These are phyloP conservation scores for Pachyrhizus erosus DNA, from an alignment of 306 rosid species.

Conservation along the genomic window DNA sequence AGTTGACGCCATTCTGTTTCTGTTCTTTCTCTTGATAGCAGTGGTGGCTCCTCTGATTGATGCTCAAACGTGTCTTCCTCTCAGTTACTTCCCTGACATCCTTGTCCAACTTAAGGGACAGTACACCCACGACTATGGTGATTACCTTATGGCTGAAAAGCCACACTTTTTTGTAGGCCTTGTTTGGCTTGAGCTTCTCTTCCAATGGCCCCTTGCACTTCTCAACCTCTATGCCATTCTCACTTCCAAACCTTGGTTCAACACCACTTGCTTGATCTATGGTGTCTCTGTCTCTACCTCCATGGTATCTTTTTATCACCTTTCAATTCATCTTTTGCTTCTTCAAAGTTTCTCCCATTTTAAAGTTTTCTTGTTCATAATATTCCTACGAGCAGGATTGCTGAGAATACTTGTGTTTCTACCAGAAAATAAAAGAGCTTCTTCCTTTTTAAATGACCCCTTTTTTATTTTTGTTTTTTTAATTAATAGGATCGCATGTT, in stretches of 20 bases:
- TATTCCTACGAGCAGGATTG: neutral
- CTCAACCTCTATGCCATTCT: conserved; percentile 64
- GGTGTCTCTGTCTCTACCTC: conserved; percentile 67
- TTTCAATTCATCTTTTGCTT: neutral
- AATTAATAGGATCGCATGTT: neutral
- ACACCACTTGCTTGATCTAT: conserved; percentile 78
- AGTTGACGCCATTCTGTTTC: conserved; percentile 60
- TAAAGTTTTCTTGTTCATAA: neutral
- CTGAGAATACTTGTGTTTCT: too few relatives aligned
- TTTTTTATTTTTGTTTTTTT: neutral
- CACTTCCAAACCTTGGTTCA: conserved; percentile 68
- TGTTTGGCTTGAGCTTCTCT: conserved; percentile 71
- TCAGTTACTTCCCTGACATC: conserved; percentile 51
- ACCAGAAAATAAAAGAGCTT: neutral
- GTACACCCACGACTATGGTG: conserved; percentile 56
- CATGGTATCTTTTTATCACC: conserved; percentile 54
- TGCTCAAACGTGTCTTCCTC: conserved; percentile 64
- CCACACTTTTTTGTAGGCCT: conserved; percentile 76
- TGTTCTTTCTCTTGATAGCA: conserved; percentile 57
- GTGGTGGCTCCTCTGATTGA: conserved; percentile 60
- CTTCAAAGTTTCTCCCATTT: neutral
- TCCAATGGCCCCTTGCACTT: conserved; percentile 79
- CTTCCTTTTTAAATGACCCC: neutral
- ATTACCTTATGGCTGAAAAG: conserved; percentile 62
- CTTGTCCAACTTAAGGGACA: conserved; percentile 55